These are phyloP conservation scores for Meredithiella fracta DNA, from an alignment of 2,329 filamentous ascomycete species.

Conservation along the genomic window DNA sequence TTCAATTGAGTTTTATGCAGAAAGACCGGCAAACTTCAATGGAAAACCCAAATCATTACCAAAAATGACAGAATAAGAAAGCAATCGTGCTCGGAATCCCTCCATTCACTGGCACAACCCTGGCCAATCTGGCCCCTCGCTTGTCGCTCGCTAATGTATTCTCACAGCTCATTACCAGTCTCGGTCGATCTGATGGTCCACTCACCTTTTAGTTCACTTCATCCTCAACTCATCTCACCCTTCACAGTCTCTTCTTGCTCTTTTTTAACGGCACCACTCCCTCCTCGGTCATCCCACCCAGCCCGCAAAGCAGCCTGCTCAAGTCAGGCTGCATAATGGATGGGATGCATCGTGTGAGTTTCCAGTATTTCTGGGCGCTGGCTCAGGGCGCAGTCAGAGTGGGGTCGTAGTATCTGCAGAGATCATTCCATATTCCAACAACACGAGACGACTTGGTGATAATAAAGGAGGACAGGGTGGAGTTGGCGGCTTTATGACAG, in stretches of 20 bases:
- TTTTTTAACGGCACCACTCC: no score
- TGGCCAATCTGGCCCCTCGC: no score
- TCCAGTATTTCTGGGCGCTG: background rate
- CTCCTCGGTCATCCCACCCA: no score
- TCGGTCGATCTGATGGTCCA: background rate
- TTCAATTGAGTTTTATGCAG: no score
- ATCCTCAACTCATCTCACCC: background rate
- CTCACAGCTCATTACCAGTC: background rate
- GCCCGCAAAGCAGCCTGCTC: no score
- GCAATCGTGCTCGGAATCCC: no score
- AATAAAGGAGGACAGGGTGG: no score
- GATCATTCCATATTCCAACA: conserved; percentile 9
- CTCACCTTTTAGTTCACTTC: background rate
- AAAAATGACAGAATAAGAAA: no score
- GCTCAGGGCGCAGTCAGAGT: background rate
- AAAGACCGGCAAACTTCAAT: no score
- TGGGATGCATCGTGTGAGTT: background rate
- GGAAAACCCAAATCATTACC: no score
- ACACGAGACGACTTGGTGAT: background rate
- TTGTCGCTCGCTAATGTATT: background rate
- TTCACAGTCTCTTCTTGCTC: background rate
- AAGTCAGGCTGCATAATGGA: background rate
- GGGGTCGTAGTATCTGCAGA: conserved; percentile 10
- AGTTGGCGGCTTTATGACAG: no score
- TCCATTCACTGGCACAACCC: no score